Base-by-base conservation (phyloP, 495 filamentous ascomycete species). In the Xylaria intraflava region DNA sequence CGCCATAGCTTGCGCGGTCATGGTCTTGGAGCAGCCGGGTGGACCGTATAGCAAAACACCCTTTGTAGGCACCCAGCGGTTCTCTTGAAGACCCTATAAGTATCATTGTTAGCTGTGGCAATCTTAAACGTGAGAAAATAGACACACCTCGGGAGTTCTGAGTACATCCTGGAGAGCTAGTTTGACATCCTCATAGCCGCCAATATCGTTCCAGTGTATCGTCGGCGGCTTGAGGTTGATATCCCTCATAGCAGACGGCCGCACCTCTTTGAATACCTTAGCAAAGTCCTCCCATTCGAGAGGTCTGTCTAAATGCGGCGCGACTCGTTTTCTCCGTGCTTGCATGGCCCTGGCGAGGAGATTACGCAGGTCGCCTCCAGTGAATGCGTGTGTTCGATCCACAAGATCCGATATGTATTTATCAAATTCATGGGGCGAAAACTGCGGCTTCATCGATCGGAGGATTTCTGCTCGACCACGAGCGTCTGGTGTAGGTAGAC, bases 11-110 rank as follows among this genome's bases (percentile, higher is more conserved):
- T 95, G 90, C 0, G 93, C 93, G 0, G 83, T 87, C 67, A 98
- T 80, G 16, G 93, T 98, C 68, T 98, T 98, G 40, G 90, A 95
- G 65, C 93, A 98, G 16, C 93, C 93, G 0, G 93, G 93, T 0
- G 93, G 93, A 1, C 93, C 93, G 64, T 96, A 97, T 11, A 98
- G 78, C 1, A 98, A 76, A 22, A 97, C 79, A 1, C 93, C 93
- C 65, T 93, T 85, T 19, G 88, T 83, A 9, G 83, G 80, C n/a
- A 53, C 53, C n/a, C 60, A 63, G 46, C 57, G 62, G 17, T 51
- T 51, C 7, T 58, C 60, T 24, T 61, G 52, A 35, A 54, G 52
- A 35, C 60, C 62, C 62, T 65, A 16, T 2, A 8, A 33, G 16
- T 31, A 1, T 22, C 39, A 29, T 16, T 9, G 24, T 60, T 36